Conservation (phyloP, 176 grass and related monocot species). For the Cenchrus fungigraminus region DNA sequence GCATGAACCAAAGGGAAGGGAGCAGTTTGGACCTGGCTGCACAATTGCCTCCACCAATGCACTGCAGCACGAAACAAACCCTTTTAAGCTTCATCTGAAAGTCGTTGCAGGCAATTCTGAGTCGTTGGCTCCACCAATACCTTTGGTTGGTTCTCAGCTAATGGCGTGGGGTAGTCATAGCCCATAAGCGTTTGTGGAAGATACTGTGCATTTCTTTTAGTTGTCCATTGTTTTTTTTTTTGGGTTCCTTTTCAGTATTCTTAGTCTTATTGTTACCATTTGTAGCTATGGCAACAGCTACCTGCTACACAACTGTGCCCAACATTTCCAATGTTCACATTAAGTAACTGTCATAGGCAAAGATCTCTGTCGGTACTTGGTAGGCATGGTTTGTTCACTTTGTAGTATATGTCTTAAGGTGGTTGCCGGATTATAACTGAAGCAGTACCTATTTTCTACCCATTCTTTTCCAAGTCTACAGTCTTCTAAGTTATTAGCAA, state of each 20-base stretch:
- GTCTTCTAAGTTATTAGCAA: background rate
- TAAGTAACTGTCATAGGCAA: background rate
- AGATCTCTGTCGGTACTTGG: background rate
- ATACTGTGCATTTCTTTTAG: background rate
- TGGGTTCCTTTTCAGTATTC: background rate
- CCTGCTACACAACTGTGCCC: background rate
- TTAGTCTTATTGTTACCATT: background rate
- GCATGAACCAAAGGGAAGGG: too few species aligned
- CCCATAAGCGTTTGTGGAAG: constrained; percentile 25
- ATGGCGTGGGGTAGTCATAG: background rate
- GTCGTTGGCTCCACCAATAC: too few species aligned
- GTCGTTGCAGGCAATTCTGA: background rate
- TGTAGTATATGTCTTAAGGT: background rate
- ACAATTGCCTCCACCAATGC: too few species aligned
- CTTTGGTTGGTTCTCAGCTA: background rate
- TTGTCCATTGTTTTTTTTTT: background rate
- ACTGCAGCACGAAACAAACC: too few species aligned
- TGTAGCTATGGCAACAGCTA: background rate
- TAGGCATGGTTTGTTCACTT: constrained; percentile 15
- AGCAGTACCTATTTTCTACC: background rate
- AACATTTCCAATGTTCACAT: constrained; percentile 21
- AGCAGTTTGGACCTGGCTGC: too few species aligned
- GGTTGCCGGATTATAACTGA: background rate
- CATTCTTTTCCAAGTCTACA: background rate
- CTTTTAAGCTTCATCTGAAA: background rate